Base-by-base conservation (phyloP, 768 basidiomycete genomes). In the Polyporus arcularius region DNA sequence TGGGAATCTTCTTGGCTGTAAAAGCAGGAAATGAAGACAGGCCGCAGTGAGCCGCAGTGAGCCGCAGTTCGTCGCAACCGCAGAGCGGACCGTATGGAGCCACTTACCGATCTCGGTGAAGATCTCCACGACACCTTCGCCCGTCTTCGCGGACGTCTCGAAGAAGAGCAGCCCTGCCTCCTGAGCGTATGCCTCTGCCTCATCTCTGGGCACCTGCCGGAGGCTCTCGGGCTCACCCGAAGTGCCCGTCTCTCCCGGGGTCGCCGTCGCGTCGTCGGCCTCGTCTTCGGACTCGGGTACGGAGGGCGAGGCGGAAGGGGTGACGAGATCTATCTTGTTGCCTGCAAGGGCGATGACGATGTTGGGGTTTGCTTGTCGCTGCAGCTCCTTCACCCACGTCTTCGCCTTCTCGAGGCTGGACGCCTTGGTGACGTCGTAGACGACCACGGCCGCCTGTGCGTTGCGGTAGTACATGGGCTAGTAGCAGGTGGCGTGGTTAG, bases 401-500 rank as follows among this genome's bases (percentile, higher is more conserved):
- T 98, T 98, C 56, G 97, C 97, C 75, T 98, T 98, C 75, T 98
- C 96, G 60, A 99, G 82, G 70, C 94, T 96, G 58, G 90, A 84
- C 47, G 93, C 91, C 76, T 98, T 97, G 52, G 96, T 98, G 57
- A 98, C 88, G 73, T 98, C 97, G 74, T 98, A 98, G 18, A 98
- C 96, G 9, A 99, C 97, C 43, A 98, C 95, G 35, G 96, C 96
- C 4, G 96, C 96, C 74, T 96, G 93, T 8, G 96, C 94, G 70
- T 98, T 98, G 70, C 97, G 92, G 75, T 97, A 98, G 74, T 97
- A 97, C 96, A 98, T 98, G 48, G 97, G 96, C 91, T 93, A 58
- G 55, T 54, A 63, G 35, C 35, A 35, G 11, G 40, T 31, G 7
- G 6, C 14, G 30, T 31, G n/a, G 2, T 1, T 26, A 26, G 21